Evolutionary conservation across 257 asterid species (phyloP), one percentile per base, ranked within the genome.

Genomic region (Coffea canephora): DNA sequence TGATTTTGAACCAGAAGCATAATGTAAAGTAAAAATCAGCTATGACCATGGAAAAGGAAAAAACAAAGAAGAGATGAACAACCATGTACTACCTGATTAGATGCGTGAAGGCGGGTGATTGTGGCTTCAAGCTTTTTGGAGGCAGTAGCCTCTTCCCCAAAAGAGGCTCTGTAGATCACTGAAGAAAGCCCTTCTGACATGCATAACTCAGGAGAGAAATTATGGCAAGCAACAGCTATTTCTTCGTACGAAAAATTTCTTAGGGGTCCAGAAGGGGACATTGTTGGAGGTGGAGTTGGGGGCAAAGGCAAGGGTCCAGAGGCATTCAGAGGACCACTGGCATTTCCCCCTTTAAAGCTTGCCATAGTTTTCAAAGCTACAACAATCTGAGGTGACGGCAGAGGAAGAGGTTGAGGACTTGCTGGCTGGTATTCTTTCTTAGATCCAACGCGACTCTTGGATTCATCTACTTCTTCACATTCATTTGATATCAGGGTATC

Each of bases 121-220:
- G 93, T 94, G 55, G 98, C 98, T 65, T 94, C 97, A 34, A 91
- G 88, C 88, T 88, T 94, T 83, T 80, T 93, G 27, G 86, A 50
- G 13, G 92, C 84, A 50, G 93, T 82, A 52, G 82, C 80, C 81
- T 89, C 96, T 72, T 89, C 96, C 75, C 83, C 88, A 84, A 94
- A 93, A 3, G 97, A 91, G 83, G 97, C 98, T 73, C 90, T 90
- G 83, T 93, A 94, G 59, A 93, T 86, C 79, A 93, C 93, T 79
- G 97, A 94, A 74, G 97, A 93, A 48, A 93, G 90, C 31, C 98
- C 91, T 85, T 94, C 98, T n/a, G 98, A 94, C 91, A 91, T 81
- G 65, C 97, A 94, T 76, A 96, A 81, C 81, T 93, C 94, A 3
- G 98, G 96, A 69, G 97, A 92, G 86, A 94, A 94, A 82, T 91